Evolutionary conservation across 768 basidiomycete genomes (phyloP), one percentile per base, ranked within the genome.

Genomic region (Pleurotus cornucopiae): DNA sequence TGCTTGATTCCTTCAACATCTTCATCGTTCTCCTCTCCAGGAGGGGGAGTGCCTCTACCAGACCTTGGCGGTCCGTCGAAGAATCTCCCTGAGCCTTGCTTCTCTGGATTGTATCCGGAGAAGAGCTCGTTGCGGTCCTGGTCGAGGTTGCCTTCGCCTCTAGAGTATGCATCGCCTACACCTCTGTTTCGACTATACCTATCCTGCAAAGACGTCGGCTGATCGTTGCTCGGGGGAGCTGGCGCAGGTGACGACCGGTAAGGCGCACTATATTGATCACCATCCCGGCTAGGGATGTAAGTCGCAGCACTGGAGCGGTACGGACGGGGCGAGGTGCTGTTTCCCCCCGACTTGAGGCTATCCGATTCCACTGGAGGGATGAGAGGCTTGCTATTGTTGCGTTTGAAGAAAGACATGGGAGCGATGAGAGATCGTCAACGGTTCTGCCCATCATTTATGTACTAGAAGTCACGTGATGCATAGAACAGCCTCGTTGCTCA

Each of bases 1-100:
- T 91, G 84, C 73, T 97, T 98, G 72, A 99, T 98, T 21, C 88
- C 92, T 72, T 99, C 96, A 4, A 94, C 76, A 60, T 94, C 94
- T 58, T 94, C 91, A 1, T 93, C 91, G 51, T 83, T 84, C 66
- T 89, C 88, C 66, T 88, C 84, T 41, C 86, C 88, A 13, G 82
- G 77, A 48, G 76, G 61, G 14, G 51, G 51, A 37, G 82, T 80
- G 34, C 79, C 77, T 26, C 63, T 67, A 34, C 73, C 75, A 26
- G 73, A 57, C 18, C 61, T 65, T 6, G 85, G 83, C 11, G 30
- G 30, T 0, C 83, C 86, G 63, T 90, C 87, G 57, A 85, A 81
- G 72, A 88, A 91, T 46, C 88, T 76, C 18, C 83, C 83, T 21
- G 85, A 81, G 23, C 81, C 80, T 46, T 66, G 66, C 61, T 79